Base-by-base conservation (phyloP, 2,329 filamentous ascomycete genomes). In the Fusarium coicis region DNA sequence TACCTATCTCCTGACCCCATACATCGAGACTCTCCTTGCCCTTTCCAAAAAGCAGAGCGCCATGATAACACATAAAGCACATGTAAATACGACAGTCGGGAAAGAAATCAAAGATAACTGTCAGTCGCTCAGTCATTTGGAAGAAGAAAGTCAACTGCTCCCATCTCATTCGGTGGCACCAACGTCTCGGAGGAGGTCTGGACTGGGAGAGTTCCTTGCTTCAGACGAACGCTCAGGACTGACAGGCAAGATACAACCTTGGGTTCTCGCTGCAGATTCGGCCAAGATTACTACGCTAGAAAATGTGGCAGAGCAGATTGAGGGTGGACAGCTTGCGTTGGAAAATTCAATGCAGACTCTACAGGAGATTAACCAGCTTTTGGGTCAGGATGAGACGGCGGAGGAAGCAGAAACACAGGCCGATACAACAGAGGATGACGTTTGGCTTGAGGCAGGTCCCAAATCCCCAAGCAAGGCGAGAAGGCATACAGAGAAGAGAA, bases 91-190 rank as follows among this genome's bases (percentile, higher is more conserved):
- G 21, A 78, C 83, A 21, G 80, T 92, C 18, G 78, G 84, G 26
- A 87, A 84, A 69, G 85, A 90, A 70, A 82, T 84, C 28, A 86
- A 87, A 66, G 86, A 89, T 16, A 83, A 84, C 19, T 82, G 83
- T 58, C 85, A 88, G 77, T 78, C 81, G 4, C 81, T 92, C 12
- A 84, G 86, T 54, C 88, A 86, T 63, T 81, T 92, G 6, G 85
- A 86, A 16, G 87, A 92, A 54, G 90, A 92, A 76, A 92, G 90
- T 74, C 89, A 90, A 70, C 81, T 92, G 21, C 83, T 92, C 18
- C 86, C 86, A 4, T 81, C 83, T 14, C 85, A 90, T 70, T 85
- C 88, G 2, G 80, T 84, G 73, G 83, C 84, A 26, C 67, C 53
- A 7, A 79, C 77, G 26, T 77, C 78, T 11, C 81, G 80, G 44